A percentile compares a stretch with the other conserved stretches of the same genome.
These are phyloP conservation scores for Aquilaria malaccensis DNA, from an alignment of 345 rosid species.

Conservation along the genomic window DNA sequence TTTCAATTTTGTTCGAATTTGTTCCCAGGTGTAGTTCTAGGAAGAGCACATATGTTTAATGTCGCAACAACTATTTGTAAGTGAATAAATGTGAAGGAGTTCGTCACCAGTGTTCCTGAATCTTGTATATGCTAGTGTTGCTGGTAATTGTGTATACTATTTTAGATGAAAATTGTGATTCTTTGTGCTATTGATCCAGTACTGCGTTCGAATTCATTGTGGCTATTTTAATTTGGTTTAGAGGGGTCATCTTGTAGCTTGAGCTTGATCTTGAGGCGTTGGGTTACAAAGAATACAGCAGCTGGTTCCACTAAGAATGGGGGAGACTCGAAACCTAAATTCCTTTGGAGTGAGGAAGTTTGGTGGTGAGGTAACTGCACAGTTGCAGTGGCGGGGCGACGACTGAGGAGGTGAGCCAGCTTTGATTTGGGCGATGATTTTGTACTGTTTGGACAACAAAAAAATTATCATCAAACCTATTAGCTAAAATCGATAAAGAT, in stretches of 20 bases:
- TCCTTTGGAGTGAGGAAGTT: conserved; percentile 88
- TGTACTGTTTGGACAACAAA: too few species aligned
- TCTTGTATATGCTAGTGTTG: conserved; percentile 25
- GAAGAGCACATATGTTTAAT: conserved; percentile 14
- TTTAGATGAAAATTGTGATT: background rate
- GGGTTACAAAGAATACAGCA: conserved; percentile 69
- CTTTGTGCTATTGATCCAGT: background rate
- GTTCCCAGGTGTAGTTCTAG: background rate
- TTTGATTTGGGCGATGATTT: too few species aligned
- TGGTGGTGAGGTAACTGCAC: conserved; percentile 69
- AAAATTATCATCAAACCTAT: too few species aligned
- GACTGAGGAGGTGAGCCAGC: too few species aligned
- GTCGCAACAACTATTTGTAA: conserved; percentile 29
- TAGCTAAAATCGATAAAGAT: too few species aligned
- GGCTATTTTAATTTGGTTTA: conserved; percentile 8
- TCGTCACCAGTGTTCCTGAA: conserved; percentile 30
- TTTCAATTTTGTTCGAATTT: too few species aligned
- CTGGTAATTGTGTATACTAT: conserved; percentile 18
- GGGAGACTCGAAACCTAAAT: conserved; percentile 77
- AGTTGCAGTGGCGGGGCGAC: too few species aligned
- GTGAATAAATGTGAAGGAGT: conserved; percentile 34
- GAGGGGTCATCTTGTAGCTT: conserved; percentile 56
- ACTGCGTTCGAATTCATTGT: background rate
- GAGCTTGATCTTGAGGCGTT: conserved; percentile 61
- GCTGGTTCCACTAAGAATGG: conserved; percentile 93